Conservation (phyloP, 2,329 filamentous ascomycete species). For the Helotiales sp. region DNA sequence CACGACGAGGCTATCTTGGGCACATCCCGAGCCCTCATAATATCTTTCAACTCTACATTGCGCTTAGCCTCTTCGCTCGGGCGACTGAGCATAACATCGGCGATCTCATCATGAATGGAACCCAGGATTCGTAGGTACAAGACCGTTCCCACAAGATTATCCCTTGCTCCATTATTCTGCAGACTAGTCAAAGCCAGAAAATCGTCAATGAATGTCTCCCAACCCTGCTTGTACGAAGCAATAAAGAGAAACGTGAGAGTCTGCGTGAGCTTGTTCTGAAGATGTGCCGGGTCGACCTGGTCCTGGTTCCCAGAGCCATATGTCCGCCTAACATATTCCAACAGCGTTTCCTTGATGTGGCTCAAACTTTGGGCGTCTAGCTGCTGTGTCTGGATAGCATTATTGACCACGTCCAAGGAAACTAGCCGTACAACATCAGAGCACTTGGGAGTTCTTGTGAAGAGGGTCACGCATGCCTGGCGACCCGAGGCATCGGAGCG, state of each 20-base stretch:
- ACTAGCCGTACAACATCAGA: constrained; percentile 87
- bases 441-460: constrained; percentile 72
- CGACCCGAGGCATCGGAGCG: constrained; percentile 81
- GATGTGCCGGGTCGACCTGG: constrained; percentile 66
- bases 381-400: constrained; percentile 77
- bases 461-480: constrained; percentile 86
- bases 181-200: constrained; percentile 73
- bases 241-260: constrained; percentile 94
- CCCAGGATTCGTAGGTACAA: constrained; percentile 87
- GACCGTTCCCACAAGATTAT: constrained; percentile 75
- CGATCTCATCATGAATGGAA: constrained; percentile 96
- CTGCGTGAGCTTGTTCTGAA: constrained; percentile 97
- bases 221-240: constrained; percentile 79
- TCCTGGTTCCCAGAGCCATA: constrained; percentile 62
- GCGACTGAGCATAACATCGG: constrained; percentile 82
- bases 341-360: constrained; percentile 77
- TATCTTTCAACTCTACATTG: constrained; percentile 87
- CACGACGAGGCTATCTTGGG: constrained; percentile 85
- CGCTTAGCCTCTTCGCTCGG: constrained; percentile 78
- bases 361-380: constrained; percentile 72
- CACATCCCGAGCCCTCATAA: constrained; percentile 83
- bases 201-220: constrained; percentile 90
- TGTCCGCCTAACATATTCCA: constrained; percentile 75
- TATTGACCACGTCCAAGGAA: constrained; percentile 90
- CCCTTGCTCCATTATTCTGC: constrained; percentile 56